These are phyloP conservation scores for Diaporthe sp. DNA, from an alignment of 2,329 filamentous ascomycete genomes.

Conservation along the genomic window DNA sequence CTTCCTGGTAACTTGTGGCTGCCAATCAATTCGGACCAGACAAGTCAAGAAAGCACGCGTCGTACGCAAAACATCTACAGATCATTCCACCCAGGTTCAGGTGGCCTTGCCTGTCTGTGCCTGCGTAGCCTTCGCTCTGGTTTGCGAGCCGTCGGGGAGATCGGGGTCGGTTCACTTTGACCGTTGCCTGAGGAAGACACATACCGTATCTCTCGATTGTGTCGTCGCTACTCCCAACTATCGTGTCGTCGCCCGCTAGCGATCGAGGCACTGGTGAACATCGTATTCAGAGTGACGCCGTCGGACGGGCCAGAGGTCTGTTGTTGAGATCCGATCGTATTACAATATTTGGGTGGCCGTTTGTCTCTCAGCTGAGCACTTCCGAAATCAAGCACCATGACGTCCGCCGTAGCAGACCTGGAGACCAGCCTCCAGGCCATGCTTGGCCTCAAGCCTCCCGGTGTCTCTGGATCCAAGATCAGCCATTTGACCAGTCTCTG, in stretches of 20 bases:
- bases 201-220: conserved; percentile 33
- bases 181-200: conserved; percentile 27
- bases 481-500: conserved; percentile 88
- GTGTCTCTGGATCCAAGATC: conserved; percentile 94
- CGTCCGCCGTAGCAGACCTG: conserved; percentile 90
- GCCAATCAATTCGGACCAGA: neutral
- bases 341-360: conserved; percentile 16
- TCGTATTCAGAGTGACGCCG: conserved; percentile 28
- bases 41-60: conserved; percentile 6
- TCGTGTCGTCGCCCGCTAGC: conserved; percentile 29
- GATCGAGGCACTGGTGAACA: conserved; percentile 27
- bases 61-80: conserved; percentile 22
- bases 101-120: conserved; percentile 36
- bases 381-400: conserved; percentile 65
- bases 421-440: conserved; percentile 92
- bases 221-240: conserved; percentile 26
- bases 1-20: conserved; percentile 6
- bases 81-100: conserved; percentile 13
- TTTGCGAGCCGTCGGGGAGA: conserved; percentile 23
- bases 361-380: conserved; percentile 12
- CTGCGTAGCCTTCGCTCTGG: conserved; percentile 38
- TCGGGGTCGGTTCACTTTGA: conserved; percentile 8
- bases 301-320: conserved; percentile 40
- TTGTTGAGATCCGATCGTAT: conserved; percentile 43
- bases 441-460: conserved; percentile 90